Evolutionary conservation across 108 stramenopile genomes (phyloP).

Genomic region (Fistulifera pelliculosa): DNA sequence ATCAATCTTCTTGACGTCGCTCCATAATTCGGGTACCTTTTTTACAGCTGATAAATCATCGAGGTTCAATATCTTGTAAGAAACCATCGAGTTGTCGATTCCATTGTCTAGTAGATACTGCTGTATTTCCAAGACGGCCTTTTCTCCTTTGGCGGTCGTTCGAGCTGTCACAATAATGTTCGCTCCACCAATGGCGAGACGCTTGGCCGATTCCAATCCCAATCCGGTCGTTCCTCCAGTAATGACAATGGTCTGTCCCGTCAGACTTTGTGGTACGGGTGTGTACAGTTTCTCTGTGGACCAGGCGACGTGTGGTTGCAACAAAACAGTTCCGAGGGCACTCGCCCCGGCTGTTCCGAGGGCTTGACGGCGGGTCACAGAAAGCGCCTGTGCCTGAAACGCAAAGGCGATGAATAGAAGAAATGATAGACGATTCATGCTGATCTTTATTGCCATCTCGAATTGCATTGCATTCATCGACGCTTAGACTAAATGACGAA

Average conservation of each 20-base stretch:
- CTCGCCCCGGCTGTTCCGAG: too few relatives aligned
- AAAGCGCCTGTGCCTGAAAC: too few relatives aligned
- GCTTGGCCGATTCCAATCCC: conserved; percentile 63
- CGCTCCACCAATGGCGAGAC: conserved; percentile 53
- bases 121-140: conserved; percentile 27
- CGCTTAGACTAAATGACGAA: too few relatives aligned
- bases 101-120: conserved; percentile 19
- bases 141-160: conserved; percentile 32
- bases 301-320: too few relatives aligned
- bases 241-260: conserved; percentile 27
- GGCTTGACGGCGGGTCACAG: too few relatives aligned
- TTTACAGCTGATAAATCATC: conserved; percentile 35
- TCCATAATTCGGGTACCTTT: conserved; percentile 9
- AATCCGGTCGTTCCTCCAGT: conserved; percentile 67
- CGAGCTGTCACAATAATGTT: conserved; percentile 56
- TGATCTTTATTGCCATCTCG: too few relatives aligned
- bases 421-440: too few relatives aligned
- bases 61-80: conserved; percentile 23
- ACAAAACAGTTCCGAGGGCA: too few relatives aligned
- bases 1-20: conserved; percentile 33
- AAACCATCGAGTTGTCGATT: conserved; percentile 17
- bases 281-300: not conserved
- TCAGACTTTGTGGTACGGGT: conserved; percentile 1
- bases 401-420: too few relatives aligned
- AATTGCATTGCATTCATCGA: too few relatives aligned